A percentile compares a stretch with the other conserved stretches of the same genome.
Conservation (phyloP, 2,329 filamentous ascomycete genomes). For the Aspergillus pseudotamarii region DNA sequence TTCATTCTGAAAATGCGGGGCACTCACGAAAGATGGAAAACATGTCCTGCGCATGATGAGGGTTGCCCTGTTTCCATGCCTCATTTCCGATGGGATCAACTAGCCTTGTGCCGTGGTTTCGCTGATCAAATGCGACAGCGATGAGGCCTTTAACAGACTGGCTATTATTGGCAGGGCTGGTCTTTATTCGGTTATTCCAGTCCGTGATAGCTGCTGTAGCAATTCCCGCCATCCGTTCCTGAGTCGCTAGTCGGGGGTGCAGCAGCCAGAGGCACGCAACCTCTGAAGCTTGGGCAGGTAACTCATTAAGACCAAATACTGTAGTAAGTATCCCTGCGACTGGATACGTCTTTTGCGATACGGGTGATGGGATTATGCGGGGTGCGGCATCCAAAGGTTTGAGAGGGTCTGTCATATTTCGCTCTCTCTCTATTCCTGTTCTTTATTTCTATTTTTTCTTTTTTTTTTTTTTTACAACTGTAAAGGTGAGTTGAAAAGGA, state of each 20-base stretch:
- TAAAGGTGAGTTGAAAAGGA: not conserved
- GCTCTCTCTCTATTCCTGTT: not conserved
- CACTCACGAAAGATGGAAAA: slow-evolving; percentile 70
- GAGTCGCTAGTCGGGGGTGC: slow-evolving; percentile 73
- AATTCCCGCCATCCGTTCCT: slow-evolving; percentile 74
- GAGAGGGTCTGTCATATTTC: slow-evolving; percentile 38
- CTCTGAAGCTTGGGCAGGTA: slow-evolving; percentile 56
- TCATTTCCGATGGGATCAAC: slow-evolving; percentile 71
- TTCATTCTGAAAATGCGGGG: not conserved
- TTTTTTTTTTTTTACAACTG: not conserved
- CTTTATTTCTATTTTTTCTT: not conserved
- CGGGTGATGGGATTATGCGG: slow-evolving; percentile 32
- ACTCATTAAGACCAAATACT: slow-evolving; percentile 78
- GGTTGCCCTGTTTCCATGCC: slow-evolving; percentile 78
- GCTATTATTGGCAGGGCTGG: slow-evolving; percentile 29
- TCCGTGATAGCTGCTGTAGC: slow-evolving; percentile 69
- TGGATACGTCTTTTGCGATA: slow-evolving; percentile 68
- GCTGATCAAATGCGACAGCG: slow-evolving; percentile 84
- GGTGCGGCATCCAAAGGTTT: slow-evolving; percentile 34
- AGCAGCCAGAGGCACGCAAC: slow-evolving; percentile 89
- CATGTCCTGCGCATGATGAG: slow-evolving; percentile 88
- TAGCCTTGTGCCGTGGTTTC: slow-evolving; percentile 81
- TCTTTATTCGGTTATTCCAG: slow-evolving; percentile 59
- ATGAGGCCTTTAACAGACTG: slow-evolving; percentile 64
- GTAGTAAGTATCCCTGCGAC: slow-evolving; percentile 79